Evolutionary conservation across 1,139 yeast species (phyloP).

Genomic region (Protomyces pachydermus): DNA sequence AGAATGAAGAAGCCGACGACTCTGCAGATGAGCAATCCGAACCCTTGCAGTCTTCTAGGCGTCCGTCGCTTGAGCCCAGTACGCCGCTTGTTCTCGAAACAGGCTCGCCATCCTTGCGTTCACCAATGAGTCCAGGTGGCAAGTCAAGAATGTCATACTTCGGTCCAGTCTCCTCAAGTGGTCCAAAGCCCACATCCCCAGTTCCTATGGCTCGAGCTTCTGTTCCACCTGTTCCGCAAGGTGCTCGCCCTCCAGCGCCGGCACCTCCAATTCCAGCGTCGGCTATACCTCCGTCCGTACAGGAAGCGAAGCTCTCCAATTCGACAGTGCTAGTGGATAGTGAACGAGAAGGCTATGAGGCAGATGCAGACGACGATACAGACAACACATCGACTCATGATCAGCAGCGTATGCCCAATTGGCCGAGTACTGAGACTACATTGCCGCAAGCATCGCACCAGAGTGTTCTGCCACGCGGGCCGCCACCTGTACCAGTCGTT

Average conservation of each 20-base stretch:
- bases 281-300: constrained; percentile 33
- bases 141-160: neutral
- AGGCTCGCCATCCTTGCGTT: constrained; percentile 3
- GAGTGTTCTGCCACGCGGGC: neutral
- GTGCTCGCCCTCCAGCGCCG: constrained; percentile 34
- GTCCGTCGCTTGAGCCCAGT: neutral
- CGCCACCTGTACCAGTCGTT: neutral
- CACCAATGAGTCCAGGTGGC: constrained; percentile 25
- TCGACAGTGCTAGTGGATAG: constrained; percentile 10
- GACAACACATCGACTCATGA: neutral
- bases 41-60: neutral
- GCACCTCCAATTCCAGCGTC: constrained; percentile 35
- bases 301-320: constrained; percentile 34
- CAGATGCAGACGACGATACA: constrained; percentile 25
- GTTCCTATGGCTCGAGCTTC: constrained; percentile 1
- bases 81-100: neutral
- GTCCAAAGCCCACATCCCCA: neutral
- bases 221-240: constrained; percentile 1
- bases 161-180: neutral
- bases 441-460: neutral
- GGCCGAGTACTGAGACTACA: neutral
- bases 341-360: constrained; percentile 27
- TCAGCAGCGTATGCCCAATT: neutral
- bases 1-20: neutral
- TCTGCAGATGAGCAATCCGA: neutral